These are phyloP conservation scores for Penicillium pulvis DNA, from an alignment of 495 filamentous ascomycete species.

Conservation along the genomic window DNA sequence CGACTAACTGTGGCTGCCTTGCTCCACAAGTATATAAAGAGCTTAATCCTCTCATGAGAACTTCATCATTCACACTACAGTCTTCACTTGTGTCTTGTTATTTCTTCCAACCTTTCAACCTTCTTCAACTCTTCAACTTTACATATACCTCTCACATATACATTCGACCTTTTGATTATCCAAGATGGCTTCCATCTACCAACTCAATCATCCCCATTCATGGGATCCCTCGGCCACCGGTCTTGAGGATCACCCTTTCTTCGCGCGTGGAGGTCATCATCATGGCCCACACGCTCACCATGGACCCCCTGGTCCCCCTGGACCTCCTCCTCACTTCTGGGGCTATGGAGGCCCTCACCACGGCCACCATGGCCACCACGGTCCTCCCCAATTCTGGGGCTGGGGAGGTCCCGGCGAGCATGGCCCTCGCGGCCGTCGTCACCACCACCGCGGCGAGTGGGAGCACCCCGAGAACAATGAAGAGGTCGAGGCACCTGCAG, in stretches of 20 bases:
- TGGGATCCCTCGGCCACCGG: constrained; percentile 35
- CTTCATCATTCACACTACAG: background rate
- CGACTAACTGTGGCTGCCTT: background rate
- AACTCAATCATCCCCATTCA: constrained; percentile 37
- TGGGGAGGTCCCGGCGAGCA: constrained; percentile 9
- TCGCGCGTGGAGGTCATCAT: constrained; percentile 28
- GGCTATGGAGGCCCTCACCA: constrained; percentile 14
- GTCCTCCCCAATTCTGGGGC: constrained; percentile 15
- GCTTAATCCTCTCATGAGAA: background rate
- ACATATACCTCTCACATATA: background rate
- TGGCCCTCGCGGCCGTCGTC: constrained; percentile 2
- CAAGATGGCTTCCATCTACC: constrained; percentile 40
- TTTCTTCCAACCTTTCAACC: background rate
- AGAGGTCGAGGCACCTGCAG: background rate
- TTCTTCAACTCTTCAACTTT: background rate
- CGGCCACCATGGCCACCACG: constrained; percentile 5
- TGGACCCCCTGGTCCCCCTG: constrained; percentile 13
- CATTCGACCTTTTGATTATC: background rate
- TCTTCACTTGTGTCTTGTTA: background rate
- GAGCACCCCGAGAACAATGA: background rate
- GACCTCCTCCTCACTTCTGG: constrained; percentile 15
- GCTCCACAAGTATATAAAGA: background rate
- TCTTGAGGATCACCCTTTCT: constrained; percentile 45
- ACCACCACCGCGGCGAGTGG: constrained; percentile 1
- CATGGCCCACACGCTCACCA: constrained; percentile 10